phyloP scores from a whole-genome alignment of 768 basidiomycete genomes.

The Grammothele lineata region DNA sequence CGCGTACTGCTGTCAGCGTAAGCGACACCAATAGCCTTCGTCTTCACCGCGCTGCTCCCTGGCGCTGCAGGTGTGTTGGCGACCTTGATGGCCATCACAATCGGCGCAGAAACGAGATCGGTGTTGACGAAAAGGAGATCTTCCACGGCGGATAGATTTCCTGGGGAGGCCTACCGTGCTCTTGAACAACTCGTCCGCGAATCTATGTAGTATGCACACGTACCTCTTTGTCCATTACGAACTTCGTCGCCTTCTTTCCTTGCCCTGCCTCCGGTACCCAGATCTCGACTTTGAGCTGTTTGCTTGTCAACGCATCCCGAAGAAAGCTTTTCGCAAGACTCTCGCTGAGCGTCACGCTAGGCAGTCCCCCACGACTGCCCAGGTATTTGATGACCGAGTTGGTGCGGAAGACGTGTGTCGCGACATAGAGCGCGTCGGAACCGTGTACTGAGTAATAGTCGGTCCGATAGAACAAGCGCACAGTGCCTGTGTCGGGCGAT shows the following conservation, averaged over 20 bases:
- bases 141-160: conserved; percentile 56
- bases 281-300: conserved; percentile 90
- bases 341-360: conserved; percentile 73
- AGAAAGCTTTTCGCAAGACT: conserved; percentile 78
- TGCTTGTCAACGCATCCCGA: conserved; percentile 83
- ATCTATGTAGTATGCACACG: conserved; percentile 14
- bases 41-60: conserved; percentile 47
- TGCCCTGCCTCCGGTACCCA: conserved; percentile 73
- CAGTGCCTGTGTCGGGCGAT: conserved; percentile 70
- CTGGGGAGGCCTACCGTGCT: conserved; percentile 58
- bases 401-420: conserved; percentile 78
- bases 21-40: conserved; percentile 77
- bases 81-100: conserved; percentile 86
- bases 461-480: conserved; percentile 83
- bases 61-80: conserved; percentile 45
- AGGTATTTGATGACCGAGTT: conserved; percentile 92
- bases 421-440: conserved; percentile 82
- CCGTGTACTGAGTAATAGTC: conserved; percentile 91
- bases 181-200: background rate
- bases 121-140: conserved; percentile 69
- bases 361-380: conserved; percentile 60
- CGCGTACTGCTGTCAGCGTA: conserved; percentile 88
- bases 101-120: conserved; percentile 78
- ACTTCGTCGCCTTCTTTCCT: conserved; percentile 72
- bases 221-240: conserved; percentile 79